Evolutionary conservation across 306 rosid species (phyloP).

Genomic region (Erythrophleum fordii): DNA sequence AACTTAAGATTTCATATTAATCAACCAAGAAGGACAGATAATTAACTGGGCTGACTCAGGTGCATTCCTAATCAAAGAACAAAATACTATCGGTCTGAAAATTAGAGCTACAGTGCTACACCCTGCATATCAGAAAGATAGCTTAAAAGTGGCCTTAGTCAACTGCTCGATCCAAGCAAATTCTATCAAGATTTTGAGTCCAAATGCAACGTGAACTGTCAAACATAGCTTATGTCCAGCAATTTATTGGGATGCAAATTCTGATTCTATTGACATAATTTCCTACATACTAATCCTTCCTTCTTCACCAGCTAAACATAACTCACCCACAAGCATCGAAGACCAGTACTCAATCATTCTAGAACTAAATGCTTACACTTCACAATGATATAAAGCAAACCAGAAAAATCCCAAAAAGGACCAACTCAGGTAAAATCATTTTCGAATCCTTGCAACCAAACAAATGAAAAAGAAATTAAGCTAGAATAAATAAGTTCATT

Average conservation of each 20-base stretch:
- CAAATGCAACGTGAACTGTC: slow-evolving; percentile 1
- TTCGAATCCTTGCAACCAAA: slow-evolving; percentile 1
- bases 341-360: slow-evolving; percentile 11
- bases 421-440: not conserved
- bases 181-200: not conserved
- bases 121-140: not conserved
- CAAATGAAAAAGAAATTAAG: slow-evolving; percentile 8
- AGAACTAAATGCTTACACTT: not conserved
- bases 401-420: not conserved
- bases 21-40: not conserved
- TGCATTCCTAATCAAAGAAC: not conserved
- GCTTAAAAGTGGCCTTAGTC: not conserved
- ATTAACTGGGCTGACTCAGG: not conserved
- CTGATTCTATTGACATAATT: slow-evolving; percentile 2
- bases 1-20: not conserved
- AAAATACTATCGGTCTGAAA: not conserved
- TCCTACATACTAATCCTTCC: slow-evolving; percentile 8
- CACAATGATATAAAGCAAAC: not conserved
- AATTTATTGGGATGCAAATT: slow-evolving; percentile 8
- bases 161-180: no score
- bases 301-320: not conserved
- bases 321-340: not conserved
- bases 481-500: not conserved
- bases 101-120: not conserved
- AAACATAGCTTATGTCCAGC: not conserved